Base-by-base conservation (phyloP, 2,329 filamentous ascomycete species). In the Lecanicillium sp. region DNA sequence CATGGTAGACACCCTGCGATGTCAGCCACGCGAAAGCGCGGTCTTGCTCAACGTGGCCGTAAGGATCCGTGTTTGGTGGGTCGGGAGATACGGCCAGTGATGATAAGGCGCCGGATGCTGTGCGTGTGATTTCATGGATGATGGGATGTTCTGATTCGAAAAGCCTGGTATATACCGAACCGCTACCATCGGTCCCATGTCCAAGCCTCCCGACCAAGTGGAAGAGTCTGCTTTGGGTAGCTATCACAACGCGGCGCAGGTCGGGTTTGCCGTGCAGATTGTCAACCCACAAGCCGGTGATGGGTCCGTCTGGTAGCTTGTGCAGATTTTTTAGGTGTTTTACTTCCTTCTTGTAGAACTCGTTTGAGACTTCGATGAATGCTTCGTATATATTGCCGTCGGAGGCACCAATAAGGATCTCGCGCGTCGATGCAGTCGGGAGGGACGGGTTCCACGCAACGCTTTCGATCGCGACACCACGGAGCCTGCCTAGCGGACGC, bases 371-470 rank as follows among this genome's bases (percentile, higher is more conserved):
- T 60, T 98, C 92, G 54, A 98, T 90, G 52, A 87, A 96, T 14
- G 83, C 83, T 62, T 98, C 92, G 62, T 95, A 96, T 22, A 98
- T 78, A 58, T 87, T 92, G 18, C 92, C 92, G 62, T 96, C 92
- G n/a, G 85, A 79, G 9, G 88, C 83, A 25, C 92, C 92, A 22
- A 98, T 64, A 8, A 98, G 67, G 28, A 98, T 96, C 67, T 98
- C 92, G 41, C 92, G 75, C 3, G 92, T 98, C 2, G 88, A 95
- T 3, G 89, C 86, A 8, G 90, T 96, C 4, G 92, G 92, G 34
- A 90, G 70, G 3, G 86, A 88, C 2, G 92, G 88, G 53, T 94
- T 95, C 92, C 92, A 98, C 27, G 90, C 88, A 44, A 98, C 73
- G 45, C 83, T 84, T 59, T 95, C 89, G 43, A 98, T 86, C 8